Evolutionary conservation across 208 protist species (phyloP), one percentile per base, ranked within the genome.

Genomic region (Trypanosoma brucei): DNA sequence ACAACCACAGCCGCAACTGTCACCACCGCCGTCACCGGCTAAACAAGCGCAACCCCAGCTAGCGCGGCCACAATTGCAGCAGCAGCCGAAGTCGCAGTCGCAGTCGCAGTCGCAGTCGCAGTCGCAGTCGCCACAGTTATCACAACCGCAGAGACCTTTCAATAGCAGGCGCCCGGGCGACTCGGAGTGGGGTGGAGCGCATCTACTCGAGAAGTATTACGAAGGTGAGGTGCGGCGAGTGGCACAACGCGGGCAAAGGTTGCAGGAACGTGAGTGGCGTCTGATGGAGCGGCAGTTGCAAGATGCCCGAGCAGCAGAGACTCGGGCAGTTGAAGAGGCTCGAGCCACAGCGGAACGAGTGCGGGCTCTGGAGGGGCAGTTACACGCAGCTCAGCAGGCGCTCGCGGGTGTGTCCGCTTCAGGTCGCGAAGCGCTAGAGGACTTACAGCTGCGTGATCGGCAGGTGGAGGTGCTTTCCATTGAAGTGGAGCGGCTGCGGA

Each of bases 191-290:
- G 14, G 9, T 48, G 61, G 60, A 37, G 70, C 72, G 75, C 61
- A 58, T 36, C 75, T 75, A 36, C 69, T 67, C 31, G 78, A 84
- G 56, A 56, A 50, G 35, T 63, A 48, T 22, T 69, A 76, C 49
- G 74, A 78, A 8, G 48, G 59, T n/a, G 75, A 79, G 4, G 49
- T 70, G 34, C 42, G 54, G 30, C 55, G 55, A 22, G 68, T 68
- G 45, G 46, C 53, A 2, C 52, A 13, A 14, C 67, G 75, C 33
- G 55, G 57, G 36, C 54, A 57, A 14, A 45, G 70, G 30, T 59
- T 62, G 59, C 55, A 54, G 33, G 65, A 67, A 7, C 51, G 62
- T 6, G 72, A 65, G 49, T 11, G 34, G 9, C 44, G 56, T 35
- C 33, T 55, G 59, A 51, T 30, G 34, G 72, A 64, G 31, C 61